Percentiles rank a stretch among this genome's conserved stretches.
phyloP scores from a whole-genome alignment of 306 rosid genomes.

The Rubus parviflorus region DNA sequence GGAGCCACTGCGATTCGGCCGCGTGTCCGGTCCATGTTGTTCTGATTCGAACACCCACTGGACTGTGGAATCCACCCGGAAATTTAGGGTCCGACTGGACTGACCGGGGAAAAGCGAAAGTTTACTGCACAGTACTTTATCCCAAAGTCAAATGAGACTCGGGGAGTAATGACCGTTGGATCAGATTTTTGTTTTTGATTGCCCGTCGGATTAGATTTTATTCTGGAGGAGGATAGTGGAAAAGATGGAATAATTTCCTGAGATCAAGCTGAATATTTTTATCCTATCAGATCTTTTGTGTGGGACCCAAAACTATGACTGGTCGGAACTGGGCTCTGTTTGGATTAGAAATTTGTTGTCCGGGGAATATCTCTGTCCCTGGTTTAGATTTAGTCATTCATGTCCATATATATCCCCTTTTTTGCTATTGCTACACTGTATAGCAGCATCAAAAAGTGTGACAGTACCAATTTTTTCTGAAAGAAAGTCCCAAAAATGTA shows the following conservation, averaged over 20 bases:
- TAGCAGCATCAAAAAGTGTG: too few species aligned
- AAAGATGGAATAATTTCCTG: background rate
- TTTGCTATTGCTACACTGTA: too few species aligned
- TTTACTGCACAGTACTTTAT: background rate
- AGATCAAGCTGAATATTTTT: slow-evolving; percentile 18
- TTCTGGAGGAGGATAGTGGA: background rate
- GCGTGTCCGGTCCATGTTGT: background rate
- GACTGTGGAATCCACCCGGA: slow-evolving; percentile 10
- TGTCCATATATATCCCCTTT: too few species aligned
- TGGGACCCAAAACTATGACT: background rate
- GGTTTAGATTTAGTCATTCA: too few species aligned
- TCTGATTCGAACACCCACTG: background rate
- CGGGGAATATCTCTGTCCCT: too few species aligned
- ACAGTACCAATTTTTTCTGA: too few species aligned
- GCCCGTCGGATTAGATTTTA: slow-evolving; percentile 14
- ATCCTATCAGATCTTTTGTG: slow-evolving; percentile 3
- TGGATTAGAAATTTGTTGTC: too few species aligned
- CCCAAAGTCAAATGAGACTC: background rate
- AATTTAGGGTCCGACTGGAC: background rate
- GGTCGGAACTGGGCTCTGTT: background rate
- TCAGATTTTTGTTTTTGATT: background rate
- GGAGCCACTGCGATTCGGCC: background rate
- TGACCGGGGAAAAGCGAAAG: background rate
- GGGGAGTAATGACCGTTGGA: too few species aligned
- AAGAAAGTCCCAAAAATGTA: too few species aligned